Conservation (phyloP, 768 basidiomycete species). For the Pleurotus cornucopiae region DNA sequence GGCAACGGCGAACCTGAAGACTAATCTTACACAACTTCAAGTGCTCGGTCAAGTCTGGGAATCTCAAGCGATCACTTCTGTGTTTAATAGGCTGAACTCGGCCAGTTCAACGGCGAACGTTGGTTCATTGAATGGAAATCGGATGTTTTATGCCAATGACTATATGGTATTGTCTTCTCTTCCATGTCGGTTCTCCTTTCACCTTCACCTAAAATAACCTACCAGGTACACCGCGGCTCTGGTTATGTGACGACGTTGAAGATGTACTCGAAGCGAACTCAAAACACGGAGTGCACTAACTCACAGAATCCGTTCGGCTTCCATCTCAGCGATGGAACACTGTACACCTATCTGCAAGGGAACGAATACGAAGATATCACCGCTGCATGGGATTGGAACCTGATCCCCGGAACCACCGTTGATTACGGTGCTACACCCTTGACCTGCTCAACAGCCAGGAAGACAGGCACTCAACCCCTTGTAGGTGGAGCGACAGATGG, state of each 20-base stretch:
- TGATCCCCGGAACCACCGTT: slow-evolving; percentile 43
- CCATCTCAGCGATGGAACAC: slow-evolving; percentile 45
- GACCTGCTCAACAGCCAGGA: slow-evolving; percentile 14
- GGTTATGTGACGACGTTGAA: slow-evolving; percentile 39
- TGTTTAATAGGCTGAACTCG: slow-evolving; percentile 20
- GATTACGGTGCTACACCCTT: slow-evolving; percentile 28
- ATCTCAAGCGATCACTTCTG: slow-evolving; percentile 23
- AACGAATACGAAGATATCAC: slow-evolving; percentile 42
- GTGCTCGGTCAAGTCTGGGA: slow-evolving; percentile 36
- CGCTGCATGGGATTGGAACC: slow-evolving; percentile 56
- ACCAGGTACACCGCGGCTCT: slow-evolving; percentile 40
- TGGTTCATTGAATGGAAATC: slow-evolving; percentile 35
- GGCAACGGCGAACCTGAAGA: slow-evolving; percentile 33
- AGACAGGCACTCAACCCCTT: slow-evolving; percentile 21
- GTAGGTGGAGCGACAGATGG: slow-evolving; percentile 33
- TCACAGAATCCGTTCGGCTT: slow-evolving; percentile 42
- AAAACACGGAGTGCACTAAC: slow-evolving; percentile 45
- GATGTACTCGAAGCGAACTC: slow-evolving; percentile 42
- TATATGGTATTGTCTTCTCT: slow-evolving; percentile 34
- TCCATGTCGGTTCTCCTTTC: background rate
- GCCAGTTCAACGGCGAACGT: slow-evolving; percentile 30
- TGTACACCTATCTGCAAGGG: slow-evolving; percentile 45
- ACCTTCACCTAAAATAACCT: background rate
- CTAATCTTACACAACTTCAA: slow-evolving; percentile 36
- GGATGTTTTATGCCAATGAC: slow-evolving; percentile 42